phyloP scores from a whole-genome alignment of 2,329 filamentous ascomycete species.

The Geosmithia morbida region DNA sequence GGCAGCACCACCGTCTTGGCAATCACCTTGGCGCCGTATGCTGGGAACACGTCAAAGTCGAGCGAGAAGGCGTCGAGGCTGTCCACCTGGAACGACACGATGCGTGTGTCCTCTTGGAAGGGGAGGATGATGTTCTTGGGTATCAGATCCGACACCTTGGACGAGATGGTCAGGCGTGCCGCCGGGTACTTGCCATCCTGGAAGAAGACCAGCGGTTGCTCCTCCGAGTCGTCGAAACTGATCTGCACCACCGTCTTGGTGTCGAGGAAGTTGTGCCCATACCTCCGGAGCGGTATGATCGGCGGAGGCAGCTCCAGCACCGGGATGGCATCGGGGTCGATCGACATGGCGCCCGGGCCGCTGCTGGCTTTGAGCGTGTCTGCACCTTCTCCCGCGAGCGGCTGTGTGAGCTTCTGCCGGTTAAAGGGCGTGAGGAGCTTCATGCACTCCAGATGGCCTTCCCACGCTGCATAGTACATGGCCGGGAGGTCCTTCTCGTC shows the following conservation, averaged over 20 bases:
- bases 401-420: conserved; percentile 23
- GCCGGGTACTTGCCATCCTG: conserved; percentile 95
- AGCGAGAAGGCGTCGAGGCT: conserved; percentile 84
- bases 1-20: conserved; percentile 88
- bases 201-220: conserved; percentile 82
- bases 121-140: conserved; percentile 91
- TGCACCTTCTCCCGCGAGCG: conserved; percentile 16
- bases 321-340: conserved; percentile 80
- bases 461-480: conserved; percentile 98
- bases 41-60: conserved; percentile 95
- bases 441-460: conserved; percentile 93
- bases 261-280: conserved; percentile 96
- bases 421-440: conserved; percentile 58
- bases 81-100: conserved; percentile 92
- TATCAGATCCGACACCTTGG: conserved; percentile 89
- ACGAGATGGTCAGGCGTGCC: conserved; percentile 87
- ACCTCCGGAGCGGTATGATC: conserved; percentile 86
- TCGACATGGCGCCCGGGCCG: conserved; percentile 44
- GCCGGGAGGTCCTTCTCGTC: conserved; percentile 91
- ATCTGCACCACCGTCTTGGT: conserved; percentile 95
- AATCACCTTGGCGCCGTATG: conserved; percentile 94
- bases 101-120: conserved; percentile 87
- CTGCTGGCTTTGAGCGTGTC: conserved; percentile 29
- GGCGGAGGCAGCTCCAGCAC: conserved; percentile 84
- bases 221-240: conserved; percentile 64